Evolutionary conservation across 1,139 yeast species (phyloP).

Genomic region (Yamadazyma blattariae): DNA sequence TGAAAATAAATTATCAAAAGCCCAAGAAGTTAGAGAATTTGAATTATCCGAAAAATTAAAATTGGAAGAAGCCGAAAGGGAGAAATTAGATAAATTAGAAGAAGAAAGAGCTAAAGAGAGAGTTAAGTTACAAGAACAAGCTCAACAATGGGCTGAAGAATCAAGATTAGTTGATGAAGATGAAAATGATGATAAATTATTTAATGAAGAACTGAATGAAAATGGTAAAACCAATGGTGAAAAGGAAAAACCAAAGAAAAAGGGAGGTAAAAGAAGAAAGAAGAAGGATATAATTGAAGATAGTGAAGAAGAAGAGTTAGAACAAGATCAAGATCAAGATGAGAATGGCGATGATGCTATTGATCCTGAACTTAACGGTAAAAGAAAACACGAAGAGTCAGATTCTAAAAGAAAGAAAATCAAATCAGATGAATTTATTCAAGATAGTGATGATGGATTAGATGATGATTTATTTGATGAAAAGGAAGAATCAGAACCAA

Average conservation of each 20-base stretch:
- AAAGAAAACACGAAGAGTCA: not conserved
- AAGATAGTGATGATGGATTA: constrained; percentile 53
- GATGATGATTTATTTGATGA: constrained; percentile 20
- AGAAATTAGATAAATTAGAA: constrained; percentile 41
- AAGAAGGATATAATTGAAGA: constrained; percentile 27
- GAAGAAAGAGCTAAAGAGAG: constrained; percentile 66
- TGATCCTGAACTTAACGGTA: constrained; percentile 4
- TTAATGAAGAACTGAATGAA: constrained; percentile 25
- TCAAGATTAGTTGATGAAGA: constrained; percentile 35
- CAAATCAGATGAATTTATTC: constrained; percentile 45
- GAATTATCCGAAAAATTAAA: constrained; percentile 45
- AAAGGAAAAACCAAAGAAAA: constrained; percentile 15
- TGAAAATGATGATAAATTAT: constrained; percentile 28
- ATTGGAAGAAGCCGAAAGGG: constrained; percentile 37
- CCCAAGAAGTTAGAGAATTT: constrained; percentile 61
- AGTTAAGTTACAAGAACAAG: constrained; percentile 72
- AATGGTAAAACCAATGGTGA: constrained; percentile 18
- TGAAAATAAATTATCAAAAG: constrained; percentile 66
- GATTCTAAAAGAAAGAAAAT: constrained; percentile 27
- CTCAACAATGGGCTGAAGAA: constrained; percentile 76
- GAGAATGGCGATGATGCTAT: constrained; percentile 21
- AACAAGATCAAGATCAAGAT: constrained; percentile 14
- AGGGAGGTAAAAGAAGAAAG: constrained; percentile 12
- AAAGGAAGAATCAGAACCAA: constrained; percentile 25
- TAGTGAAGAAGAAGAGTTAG: constrained; percentile 22